A percentile compares a stretch with the other conserved stretches of the same genome.
These are phyloP conservation scores for Russula compacta DNA, from an alignment of 768 basidiomycete species.

Conservation along the genomic window DNA sequence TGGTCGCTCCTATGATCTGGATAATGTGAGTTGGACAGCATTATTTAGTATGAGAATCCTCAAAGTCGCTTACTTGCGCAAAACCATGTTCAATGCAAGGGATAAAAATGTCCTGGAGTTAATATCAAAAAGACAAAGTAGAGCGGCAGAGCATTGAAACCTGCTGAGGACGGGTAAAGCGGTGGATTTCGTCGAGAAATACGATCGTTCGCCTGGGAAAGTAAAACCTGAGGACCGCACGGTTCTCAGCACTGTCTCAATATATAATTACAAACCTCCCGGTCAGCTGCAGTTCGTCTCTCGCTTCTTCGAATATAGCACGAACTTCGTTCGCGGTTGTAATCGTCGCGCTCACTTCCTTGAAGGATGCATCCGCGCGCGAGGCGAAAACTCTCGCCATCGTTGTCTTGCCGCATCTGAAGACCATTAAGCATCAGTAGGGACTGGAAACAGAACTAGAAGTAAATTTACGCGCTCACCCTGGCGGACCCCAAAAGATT, in stretches of 20 bases:
- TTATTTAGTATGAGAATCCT: neutral
- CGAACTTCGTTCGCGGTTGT: conserved; percentile 63
- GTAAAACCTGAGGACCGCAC: neutral
- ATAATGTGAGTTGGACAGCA: neutral
- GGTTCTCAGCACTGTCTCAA: neutral
- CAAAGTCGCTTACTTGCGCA: conserved; percentile 41
- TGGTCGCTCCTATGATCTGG: conserved; percentile 74
- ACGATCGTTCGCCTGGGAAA: conserved; percentile 53
- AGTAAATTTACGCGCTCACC: conserved; percentile 29
- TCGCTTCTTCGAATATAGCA: conserved; percentile 69
- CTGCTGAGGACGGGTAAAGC: conserved; percentile 66
- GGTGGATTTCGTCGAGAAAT: conserved; percentile 81
- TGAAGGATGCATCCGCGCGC: conserved; percentile 51
- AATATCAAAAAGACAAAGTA: conserved; percentile 14
- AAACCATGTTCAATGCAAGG: conserved; percentile 74
- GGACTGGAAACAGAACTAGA: neutral
- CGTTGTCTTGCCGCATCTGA: conserved; percentile 66
- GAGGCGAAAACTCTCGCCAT: conserved; percentile 62
- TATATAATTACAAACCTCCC: conserved; percentile 39
- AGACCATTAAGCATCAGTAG: neutral
- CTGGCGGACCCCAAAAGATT: conserved; percentile 71
- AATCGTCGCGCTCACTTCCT: conserved; percentile 69
- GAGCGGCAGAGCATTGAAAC: conserved; percentile 25
- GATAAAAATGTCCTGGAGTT: conserved; percentile 60
- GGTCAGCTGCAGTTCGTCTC: conserved; percentile 49